Conservation (phyloP, 2,329 filamentous ascomycete genomes). For the Pseudopithomyces maydicus region DNA sequence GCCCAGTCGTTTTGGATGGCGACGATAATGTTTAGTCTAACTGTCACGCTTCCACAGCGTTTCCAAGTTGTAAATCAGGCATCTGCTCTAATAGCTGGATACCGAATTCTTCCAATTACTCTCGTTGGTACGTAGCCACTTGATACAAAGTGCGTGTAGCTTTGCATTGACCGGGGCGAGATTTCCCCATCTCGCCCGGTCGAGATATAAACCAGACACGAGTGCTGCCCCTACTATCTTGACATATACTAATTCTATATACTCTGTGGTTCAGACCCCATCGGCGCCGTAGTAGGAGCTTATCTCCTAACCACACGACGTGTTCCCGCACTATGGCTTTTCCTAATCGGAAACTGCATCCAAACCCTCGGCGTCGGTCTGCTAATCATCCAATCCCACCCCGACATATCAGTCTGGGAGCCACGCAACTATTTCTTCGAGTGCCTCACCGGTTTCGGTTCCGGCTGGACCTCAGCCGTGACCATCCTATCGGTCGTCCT, state of each 20-base stretch:
- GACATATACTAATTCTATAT: too few species aligned
- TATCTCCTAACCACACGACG: background rate
- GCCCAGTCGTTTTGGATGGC: conserved; percentile 5
- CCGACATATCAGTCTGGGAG: background rate
- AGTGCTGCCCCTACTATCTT: too few species aligned
- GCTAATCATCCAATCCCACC: background rate
- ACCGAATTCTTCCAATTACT: conserved; percentile 1
- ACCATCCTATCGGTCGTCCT: background rate
- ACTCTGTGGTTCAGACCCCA: background rate
- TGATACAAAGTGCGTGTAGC: too few species aligned
- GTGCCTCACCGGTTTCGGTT: conserved; percentile 2
- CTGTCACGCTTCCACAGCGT: conserved; percentile 3
- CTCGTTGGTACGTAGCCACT: background rate
- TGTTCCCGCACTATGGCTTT: background rate
- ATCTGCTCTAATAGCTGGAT: background rate
- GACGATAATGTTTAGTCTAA: conserved; percentile 2
- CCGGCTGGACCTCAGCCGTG: background rate
- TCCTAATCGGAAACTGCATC: background rate
- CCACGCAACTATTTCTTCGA: background rate
- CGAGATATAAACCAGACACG: too few species aligned
- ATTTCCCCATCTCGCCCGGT: too few species aligned
- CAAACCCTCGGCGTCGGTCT: background rate
- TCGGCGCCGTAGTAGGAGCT: conserved; percentile 1
- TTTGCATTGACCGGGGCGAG: too few species aligned
- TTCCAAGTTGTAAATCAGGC: conserved; percentile 3